Base-by-base conservation (phyloP, 345 rosid genomes). In the Citrus australasica region DNA sequence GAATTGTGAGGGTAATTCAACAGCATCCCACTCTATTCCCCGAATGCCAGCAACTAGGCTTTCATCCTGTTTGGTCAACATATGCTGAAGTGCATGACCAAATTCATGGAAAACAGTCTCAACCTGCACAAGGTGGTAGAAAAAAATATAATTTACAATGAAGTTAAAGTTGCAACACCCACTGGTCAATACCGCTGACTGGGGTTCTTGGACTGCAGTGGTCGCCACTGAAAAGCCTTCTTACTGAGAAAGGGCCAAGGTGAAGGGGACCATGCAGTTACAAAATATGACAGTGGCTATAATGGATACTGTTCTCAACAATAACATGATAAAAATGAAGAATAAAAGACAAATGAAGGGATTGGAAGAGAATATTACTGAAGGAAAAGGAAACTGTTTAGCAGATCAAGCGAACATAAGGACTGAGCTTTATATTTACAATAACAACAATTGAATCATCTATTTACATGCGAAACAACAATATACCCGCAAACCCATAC, bases 31-130 rank as follows among this genome's bases (percentile, higher is more conserved):
- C 80, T 94, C 98, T 46, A 94, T 84, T 74, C 93, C 94, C 27
- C 97, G 87, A 59, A 87, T 89, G 79, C 98, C 98, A 87, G 98
- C 85, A 74, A 92, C 97, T 73, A 94, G 90, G 73, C 98, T 93
- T 81, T 94, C 98, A 37, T 94, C 98, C 84, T 89, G 82, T 80
- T 85, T 90, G 80, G 98, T 94, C 73, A 94, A 91, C 97, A 94
- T 94, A 83, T 93, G 97, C 87, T 94, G 97, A 85, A 94, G 95
- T 63, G 97, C 94, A 79, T 94, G 98, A 48, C 98, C 98, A 83
- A 94, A 94, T 88, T 94, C 98, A 87, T 94, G 98, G 85, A 94
- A 94, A 37, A 94, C 97, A 65, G 97, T 91, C 85, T 94, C 94
- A 82, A 94, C 97, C 98, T 94, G 88, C 76, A 80, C 28, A 76